These are phyloP conservation scores for Apocynum venetum DNA, from an alignment of 257 asterid genomes.

Conservation along the genomic window DNA sequence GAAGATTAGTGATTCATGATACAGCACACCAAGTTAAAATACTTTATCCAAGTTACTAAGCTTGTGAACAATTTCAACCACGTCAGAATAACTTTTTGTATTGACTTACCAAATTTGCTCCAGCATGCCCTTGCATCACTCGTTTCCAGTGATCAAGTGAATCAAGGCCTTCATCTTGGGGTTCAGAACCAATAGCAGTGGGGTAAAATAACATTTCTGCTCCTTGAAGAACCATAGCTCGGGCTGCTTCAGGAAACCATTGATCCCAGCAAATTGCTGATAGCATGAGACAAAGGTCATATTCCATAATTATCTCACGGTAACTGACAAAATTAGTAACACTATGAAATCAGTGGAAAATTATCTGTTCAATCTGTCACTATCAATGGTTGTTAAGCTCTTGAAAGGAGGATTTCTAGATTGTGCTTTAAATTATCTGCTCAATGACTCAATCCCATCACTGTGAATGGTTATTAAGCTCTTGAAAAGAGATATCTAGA, in stretches of 20 bases:
- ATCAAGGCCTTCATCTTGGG: constrained; percentile 89
- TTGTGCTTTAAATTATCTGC: neutral
- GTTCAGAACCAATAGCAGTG: constrained; percentile 98
- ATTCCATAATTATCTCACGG: neutral
- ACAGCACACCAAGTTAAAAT: neutral
- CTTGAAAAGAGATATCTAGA: neutral
- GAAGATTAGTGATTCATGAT: neutral
- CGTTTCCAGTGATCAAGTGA: constrained; percentile 97
- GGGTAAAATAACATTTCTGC: constrained; percentile 94
- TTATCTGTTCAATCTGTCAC: neutral
- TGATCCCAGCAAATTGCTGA: constrained; percentile 98
- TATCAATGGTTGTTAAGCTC: neutral
- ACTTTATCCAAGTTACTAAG: neutral
- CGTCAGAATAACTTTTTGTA: too few relatives aligned
- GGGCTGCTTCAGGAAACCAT: constrained; percentile 99
- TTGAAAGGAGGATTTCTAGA: neutral
- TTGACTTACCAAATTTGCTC: constrained; percentile 78
- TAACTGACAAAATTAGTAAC: neutral
- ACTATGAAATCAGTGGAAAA: constrained; percentile 1
- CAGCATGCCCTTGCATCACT: constrained; percentile 99
- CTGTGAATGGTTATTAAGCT: neutral
- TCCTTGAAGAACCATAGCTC: constrained; percentile 97
- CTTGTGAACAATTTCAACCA: neutral
- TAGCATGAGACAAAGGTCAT: constrained; percentile 3
- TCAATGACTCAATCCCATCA: neutral